phyloP scores from a whole-genome alignment of 345 rosid genomes.

The Heritiera littoralis region DNA sequence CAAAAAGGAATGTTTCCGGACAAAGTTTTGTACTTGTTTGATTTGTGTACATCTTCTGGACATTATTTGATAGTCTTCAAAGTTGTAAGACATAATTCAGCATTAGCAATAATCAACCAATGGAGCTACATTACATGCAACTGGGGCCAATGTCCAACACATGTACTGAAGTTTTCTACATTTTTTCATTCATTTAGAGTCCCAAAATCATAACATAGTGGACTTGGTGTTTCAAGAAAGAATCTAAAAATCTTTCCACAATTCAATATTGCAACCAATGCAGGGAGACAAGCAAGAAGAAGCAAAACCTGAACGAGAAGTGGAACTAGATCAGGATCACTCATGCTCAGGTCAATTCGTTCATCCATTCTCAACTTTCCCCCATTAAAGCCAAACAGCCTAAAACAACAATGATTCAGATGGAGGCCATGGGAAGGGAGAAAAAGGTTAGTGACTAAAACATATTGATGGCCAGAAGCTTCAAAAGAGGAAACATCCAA shows the following conservation, averaged over 20 bases:
- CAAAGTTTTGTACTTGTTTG: neutral
- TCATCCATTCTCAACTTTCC: conserved; percentile 96
- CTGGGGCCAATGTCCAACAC: neutral
- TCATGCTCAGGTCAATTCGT: conserved; percentile 92
- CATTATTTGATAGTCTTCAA: neutral
- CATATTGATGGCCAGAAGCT: neutral
- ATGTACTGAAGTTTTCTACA: neutral
- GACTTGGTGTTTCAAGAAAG: neutral
- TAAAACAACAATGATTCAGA: conserved; percentile 31
- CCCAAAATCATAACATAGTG: neutral
- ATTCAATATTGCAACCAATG: conserved; percentile 9
- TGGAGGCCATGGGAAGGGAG: conserved; percentile 1
- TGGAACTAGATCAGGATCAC: conserved; percentile 93
- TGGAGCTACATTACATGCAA: neutral
- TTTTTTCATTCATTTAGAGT: neutral
- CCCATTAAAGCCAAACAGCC: conserved; percentile 82
- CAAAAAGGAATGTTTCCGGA: neutral
- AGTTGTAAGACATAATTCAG: neutral
- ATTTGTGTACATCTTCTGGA: neutral
- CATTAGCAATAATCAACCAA: neutral
- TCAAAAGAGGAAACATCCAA: conserved; percentile 8
- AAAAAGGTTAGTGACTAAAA: conserved; percentile 15
- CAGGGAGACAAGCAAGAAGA: conserved; percentile 9
- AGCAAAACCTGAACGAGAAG: conserved; percentile 75
- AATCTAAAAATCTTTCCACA: conserved; percentile 2